A percentile compares a stretch with the other conserved stretches of the same genome.
These are phyloP conservation scores for Camellia granthamiana DNA, from an alignment of 148 eudicot species.

Conservation along the genomic window DNA sequence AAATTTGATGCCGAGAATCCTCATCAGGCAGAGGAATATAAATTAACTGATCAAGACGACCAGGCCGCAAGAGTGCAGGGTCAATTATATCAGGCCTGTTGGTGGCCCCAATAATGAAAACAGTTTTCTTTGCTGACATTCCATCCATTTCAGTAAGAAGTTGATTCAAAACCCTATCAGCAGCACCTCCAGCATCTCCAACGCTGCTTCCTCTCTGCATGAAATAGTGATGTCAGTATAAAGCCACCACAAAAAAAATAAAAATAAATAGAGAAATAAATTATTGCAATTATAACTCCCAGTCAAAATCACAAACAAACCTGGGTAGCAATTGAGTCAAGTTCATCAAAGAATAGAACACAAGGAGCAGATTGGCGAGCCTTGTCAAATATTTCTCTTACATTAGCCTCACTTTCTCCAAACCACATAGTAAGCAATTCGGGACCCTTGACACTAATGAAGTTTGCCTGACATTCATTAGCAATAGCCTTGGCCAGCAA, in stretches of 20 bases:
- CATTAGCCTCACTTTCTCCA: slow-evolving; percentile 90
- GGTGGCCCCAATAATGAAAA: slow-evolving; percentile 80
- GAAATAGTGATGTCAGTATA: background rate
- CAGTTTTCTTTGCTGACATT: slow-evolving; percentile 84
- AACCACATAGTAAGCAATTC: slow-evolving; percentile 89
- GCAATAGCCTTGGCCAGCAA: slow-evolving; percentile 86
- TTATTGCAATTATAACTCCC: background rate
- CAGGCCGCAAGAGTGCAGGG: slow-evolving; percentile 75
- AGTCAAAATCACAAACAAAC: slow-evolving; percentile 20
- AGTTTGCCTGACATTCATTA: slow-evolving; percentile 84
- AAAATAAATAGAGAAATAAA: no score
- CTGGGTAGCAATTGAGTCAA: slow-evolving; percentile 90
- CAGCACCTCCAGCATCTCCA: slow-evolving; percentile 93
- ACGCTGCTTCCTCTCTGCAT: slow-evolving; percentile 73
- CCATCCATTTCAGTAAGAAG: slow-evolving; percentile 89
- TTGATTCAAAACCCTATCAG: slow-evolving; percentile 80
- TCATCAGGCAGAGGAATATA: slow-evolving; percentile 91
- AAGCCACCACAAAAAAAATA: background rate
- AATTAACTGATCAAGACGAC: slow-evolving; percentile 81
- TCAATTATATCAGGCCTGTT: slow-evolving; percentile 91
- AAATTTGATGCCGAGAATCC: slow-evolving; percentile 62
- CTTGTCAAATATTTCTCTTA: slow-evolving; percentile 79
- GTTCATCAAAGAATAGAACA: slow-evolving; percentile 78
- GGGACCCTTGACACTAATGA: slow-evolving; percentile 80
- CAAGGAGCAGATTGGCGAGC: slow-evolving; percentile 83